Evolutionary conservation across 2,329 filamentous ascomycete species (phyloP), one percentile per base, ranked within the genome.

Genomic region (Aspergillus phoenicis): DNA sequence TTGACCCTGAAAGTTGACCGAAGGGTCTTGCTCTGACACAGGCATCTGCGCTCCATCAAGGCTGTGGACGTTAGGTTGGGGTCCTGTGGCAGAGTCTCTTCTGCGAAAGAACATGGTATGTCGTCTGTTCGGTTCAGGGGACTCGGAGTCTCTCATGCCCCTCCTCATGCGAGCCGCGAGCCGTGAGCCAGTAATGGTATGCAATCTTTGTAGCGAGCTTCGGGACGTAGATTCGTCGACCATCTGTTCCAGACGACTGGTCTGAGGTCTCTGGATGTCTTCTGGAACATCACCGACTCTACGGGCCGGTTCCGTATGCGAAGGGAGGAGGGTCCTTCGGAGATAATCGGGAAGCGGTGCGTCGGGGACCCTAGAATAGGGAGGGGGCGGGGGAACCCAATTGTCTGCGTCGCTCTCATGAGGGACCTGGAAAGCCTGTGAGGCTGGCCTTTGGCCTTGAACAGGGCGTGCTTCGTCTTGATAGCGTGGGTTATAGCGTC

Each of bases 321-420:
- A 65, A 26, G 74, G 73, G 58, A 77, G 68, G 55, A 78, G 69
- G 3, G 70, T 69, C 57, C 71, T 67, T 64, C 67, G 69, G 10
- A 79, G 62, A 60, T 75, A 68, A 11, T 77, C 75, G n/a, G 77
- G 77, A 7, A 79, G 68, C n/a, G 75, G 73, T 36, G 53, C 67
- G 26, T 74, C 73, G 13, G 75, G 64, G 20, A 78, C 71, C 8
- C 68, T 73, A 22, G 70, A 73, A 62, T 96, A 96, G 1, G 91
- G 91, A 3, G 91, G 91, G 8, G 91, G 91, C 5, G 91, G 91
- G 5, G 91, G 90, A 4, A 93, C 89, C 91, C 91, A 96, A 68
- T 93, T 91, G 69, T 95, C 91, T 4, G 91, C 91, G 72, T 95
- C 91, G 64, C 91, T 94, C 75, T 95, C 91, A 73, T 95, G 91